These are phyloP conservation scores for Xanthoconium stramineum DNA, from an alignment of 768 basidiomycete species.

Conservation along the genomic window DNA sequence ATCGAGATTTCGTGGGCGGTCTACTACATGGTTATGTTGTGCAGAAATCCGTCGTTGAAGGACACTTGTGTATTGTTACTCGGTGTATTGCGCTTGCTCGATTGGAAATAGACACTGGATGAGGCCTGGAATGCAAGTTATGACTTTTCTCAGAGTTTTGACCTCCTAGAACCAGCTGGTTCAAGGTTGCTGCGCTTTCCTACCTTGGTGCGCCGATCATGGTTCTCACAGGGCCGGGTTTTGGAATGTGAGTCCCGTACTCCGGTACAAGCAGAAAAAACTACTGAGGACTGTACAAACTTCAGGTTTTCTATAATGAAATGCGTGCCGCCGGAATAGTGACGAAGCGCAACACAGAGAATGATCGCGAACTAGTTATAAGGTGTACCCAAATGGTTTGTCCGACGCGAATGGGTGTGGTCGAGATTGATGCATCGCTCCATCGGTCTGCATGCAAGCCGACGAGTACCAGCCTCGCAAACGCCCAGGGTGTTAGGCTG, in stretches of 20 bases:
- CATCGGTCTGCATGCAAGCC: neutral
- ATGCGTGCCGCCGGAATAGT: neutral
- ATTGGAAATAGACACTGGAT: conserved; percentile 26
- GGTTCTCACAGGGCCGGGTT: neutral
- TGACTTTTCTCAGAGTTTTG: neutral
- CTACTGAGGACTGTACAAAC: neutral
- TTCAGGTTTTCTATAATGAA: neutral
- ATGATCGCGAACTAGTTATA: neutral
- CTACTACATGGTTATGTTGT: conserved; percentile 26
- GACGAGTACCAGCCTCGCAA: neutral
- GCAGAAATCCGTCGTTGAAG: conserved; percentile 27
- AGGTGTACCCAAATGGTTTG: neutral
- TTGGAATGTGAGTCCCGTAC: neutral
- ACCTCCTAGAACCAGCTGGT: neutral
- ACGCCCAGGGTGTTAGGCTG: neutral
- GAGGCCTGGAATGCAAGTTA: neutral
- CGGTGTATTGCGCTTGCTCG: conserved; percentile 26
- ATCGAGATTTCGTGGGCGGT: conserved; percentile 27
- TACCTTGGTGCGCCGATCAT: neutral
- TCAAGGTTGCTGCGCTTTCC: no score
- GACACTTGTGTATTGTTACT: conserved; percentile 19
- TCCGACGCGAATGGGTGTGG: neutral
- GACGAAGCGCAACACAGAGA: neutral
- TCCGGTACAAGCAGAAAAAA: neutral
- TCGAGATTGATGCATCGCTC: neutral